Percentiles rank a stretch among this genome's conserved stretches.
These are phyloP conservation scores for Vararia minispora DNA, from an alignment of 768 basidiomycete genomes.

Conservation along the genomic window DNA sequence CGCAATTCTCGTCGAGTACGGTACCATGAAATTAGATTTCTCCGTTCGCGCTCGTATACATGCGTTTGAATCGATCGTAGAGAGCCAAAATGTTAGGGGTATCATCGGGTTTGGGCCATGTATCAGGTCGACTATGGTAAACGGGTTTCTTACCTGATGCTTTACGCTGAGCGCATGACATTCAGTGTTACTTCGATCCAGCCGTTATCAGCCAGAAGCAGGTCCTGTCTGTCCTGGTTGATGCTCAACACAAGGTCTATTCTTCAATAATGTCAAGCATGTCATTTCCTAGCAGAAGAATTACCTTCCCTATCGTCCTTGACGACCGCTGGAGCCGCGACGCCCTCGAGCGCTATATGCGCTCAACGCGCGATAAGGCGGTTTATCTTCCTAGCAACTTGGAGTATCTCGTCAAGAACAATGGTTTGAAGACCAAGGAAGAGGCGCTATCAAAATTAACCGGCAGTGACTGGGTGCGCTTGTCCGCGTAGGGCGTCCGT, in stretches of 20 bases:
- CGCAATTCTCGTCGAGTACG: constrained; percentile 54
- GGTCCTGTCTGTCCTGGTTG: constrained; percentile 31
- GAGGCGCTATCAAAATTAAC: constrained; percentile 37
- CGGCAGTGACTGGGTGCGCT: constrained; percentile 37
- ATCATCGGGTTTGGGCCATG: constrained; percentile 36
- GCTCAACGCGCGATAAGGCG: constrained; percentile 39
- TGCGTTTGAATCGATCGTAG: constrained; percentile 34
- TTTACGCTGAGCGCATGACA: background rate
- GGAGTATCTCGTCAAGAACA: constrained; percentile 53
- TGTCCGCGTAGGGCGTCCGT: background rate
- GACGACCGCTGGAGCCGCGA: constrained; percentile 48
- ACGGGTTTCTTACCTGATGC: background rate
- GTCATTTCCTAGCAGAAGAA: constrained; percentile 37
- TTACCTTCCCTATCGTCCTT: constrained; percentile 52
- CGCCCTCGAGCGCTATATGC: constrained; percentile 48
- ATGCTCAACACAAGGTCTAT: constrained; percentile 26
- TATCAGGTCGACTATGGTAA: constrained; percentile 48
- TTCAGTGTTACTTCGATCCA: constrained; percentile 41
- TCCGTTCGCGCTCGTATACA: constrained; percentile 46
- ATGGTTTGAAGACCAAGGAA: constrained; percentile 34
- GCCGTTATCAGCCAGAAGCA: constrained; percentile 27
- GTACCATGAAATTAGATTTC: constrained; percentile 41
- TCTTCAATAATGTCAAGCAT: constrained; percentile 29
- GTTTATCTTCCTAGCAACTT: constrained; percentile 62
- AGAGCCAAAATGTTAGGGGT: constrained; percentile 21